Base-by-base conservation (phyloP, 139 green algal genomes). In the Trebouxia sp. region DNA sequence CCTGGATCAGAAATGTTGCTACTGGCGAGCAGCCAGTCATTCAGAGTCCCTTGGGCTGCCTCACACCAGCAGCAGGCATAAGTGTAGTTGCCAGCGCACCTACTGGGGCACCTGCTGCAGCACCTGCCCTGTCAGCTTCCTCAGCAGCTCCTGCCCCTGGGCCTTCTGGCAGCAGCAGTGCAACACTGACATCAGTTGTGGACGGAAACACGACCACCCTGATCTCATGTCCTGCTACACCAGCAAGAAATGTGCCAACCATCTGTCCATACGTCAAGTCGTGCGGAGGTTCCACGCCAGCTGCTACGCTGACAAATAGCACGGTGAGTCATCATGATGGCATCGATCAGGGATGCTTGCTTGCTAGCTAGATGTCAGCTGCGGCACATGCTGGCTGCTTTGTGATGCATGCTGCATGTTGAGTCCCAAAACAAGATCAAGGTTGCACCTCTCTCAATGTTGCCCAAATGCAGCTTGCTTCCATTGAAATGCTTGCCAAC, bases 1-100 rank as follows among this genome's bases (percentile, higher is more conserved):
- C 76, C 65, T 91, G 85, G 85, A 50, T 91, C 28, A 80, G 87
- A 39, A 86, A 86, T 62, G 65, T 85, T 28, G 62, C 80, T 45
- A 81, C 55, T 28, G 62, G 66, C 45, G 66, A 90, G 50, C 26
- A 45, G 6, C 79, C 85, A 12, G 50, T 35, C 12, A 51, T 83
- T 17, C 20, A 78, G 15, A 75, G 15, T 22, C 20, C 80, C 53
- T 8, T 53, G 7, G 50, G 48, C 37, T 91, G 87, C 82, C 28
- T 39, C 26, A 41, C 10, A 32, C 58, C 30, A 22, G 45, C 43
- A 86, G 85, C 79, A 41, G 47, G 28, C 76, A 48, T 8, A 32
- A 43, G 65, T 51, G 79, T 45, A 20, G 42, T 35, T 55, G 76
- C 67, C 87, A 90, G 70, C 89, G 83, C 78, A 81, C 87, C 58